Base-by-base conservation (phyloP, 2,329 filamentous ascomycete species). In the Madurella fahalii region DNA sequence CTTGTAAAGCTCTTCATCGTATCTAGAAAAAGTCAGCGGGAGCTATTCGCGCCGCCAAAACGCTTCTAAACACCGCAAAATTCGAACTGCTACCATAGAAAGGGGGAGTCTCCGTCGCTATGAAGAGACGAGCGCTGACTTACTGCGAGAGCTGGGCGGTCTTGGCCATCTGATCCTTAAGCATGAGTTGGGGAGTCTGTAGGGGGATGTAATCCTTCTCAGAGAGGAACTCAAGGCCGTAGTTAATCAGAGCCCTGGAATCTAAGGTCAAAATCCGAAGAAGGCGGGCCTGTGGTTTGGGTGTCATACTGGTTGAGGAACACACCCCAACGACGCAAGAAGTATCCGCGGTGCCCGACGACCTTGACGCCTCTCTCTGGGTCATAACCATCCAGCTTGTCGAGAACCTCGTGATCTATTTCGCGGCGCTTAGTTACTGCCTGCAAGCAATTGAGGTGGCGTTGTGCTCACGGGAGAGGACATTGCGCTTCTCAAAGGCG, bases 1-100 rank as follows among this genome's bases (percentile, higher is more conserved):
- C 76, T 97, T 97, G 81, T 99, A 99, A 49, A 99, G 78, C 72
- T 97, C 93, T 71, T 97, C 94, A 68, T 99, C 94, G 67, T 99
- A 99, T 17, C 57, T 59, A 12, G 2, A 16, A 13, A 8, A 3
- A 7, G 47, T 57, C 17, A 59, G 40, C n/a, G 12, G 18, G 9
- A 31, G 31, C 11, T 11, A 15, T 15, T 16, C 13, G 17, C 7
- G 18, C n/a, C 13, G 9, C 20, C 9, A 18, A 25, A 15, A 41
- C 40, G 15, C 5, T 9, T 17, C n/a, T 4, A 15, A 43, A 17
- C 13, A 16, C 34, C 13, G 4, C 34, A 37, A 37, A 34, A 15
- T 9, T 5, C 34, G 13, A 4, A 37, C 34, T 25, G 7, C 25
- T 25, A 7, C 25, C 25, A 25, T n/a, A 25, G 25, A 15, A 40